phyloP scores from a whole-genome alignment of 2,329 filamentous ascomycete genomes.

The Helotiales sp. region DNA sequence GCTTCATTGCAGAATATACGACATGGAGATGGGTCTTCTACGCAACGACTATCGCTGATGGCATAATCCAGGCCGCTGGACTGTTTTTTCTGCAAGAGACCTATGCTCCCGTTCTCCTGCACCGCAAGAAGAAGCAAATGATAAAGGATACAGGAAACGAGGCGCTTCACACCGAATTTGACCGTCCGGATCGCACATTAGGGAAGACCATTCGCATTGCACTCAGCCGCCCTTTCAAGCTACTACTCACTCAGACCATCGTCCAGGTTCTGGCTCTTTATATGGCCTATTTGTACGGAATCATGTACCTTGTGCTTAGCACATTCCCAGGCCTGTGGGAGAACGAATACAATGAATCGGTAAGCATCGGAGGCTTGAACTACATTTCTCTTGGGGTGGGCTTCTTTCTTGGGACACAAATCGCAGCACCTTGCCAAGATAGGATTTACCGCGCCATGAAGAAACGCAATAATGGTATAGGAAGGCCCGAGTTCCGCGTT shows the following conservation, averaged over 20 bases:
- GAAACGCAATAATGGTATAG: slow-evolving; percentile 39
- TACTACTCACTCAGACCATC: slow-evolving; percentile 58
- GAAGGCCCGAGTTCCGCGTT: slow-evolving; percentile 65
- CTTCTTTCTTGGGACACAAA: slow-evolving; percentile 45
- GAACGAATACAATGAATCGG: slow-evolving; percentile 57
- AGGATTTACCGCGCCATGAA: slow-evolving; percentile 38
- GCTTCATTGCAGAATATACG: slow-evolving; percentile 52
- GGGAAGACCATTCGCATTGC: slow-evolving; percentile 46
- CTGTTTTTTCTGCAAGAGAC: slow-evolving; percentile 53
- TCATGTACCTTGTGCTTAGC: slow-evolving; percentile 61
- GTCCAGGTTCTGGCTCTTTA: slow-evolving; percentile 58
- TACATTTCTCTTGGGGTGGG: slow-evolving; percentile 55
- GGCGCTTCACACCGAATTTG: slow-evolving; percentile 53
- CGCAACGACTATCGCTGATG: slow-evolving; percentile 52
- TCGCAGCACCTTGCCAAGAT: slow-evolving; percentile 44
- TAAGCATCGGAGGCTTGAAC: slow-evolving; percentile 63
- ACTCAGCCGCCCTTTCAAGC: slow-evolving; percentile 54
- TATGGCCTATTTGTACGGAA: slow-evolving; percentile 57
- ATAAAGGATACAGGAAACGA: slow-evolving; percentile 57
- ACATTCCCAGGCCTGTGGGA: slow-evolving; percentile 66
- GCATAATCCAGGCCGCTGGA: slow-evolving; percentile 49
- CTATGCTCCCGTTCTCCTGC: slow-evolving; percentile 54
- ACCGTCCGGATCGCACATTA: slow-evolving; percentile 46
- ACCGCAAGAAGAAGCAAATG: slow-evolving; percentile 50
- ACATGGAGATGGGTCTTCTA: slow-evolving; percentile 62